These are phyloP conservation scores for Alternaria infectoria DNA, from an alignment of 2,329 filamentous ascomycete species.

Conservation along the genomic window DNA sequence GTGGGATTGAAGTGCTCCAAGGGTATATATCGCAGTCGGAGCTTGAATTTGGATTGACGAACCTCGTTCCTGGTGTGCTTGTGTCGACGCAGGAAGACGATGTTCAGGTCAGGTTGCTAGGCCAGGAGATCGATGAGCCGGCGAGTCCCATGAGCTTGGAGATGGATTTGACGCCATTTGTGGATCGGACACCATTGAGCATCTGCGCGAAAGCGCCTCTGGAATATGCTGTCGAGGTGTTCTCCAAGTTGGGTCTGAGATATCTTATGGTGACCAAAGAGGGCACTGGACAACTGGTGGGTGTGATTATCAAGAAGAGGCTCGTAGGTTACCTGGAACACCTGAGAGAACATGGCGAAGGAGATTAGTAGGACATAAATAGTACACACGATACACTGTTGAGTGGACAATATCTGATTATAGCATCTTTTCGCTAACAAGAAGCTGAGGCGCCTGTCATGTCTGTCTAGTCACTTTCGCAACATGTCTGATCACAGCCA, in stretches of 20 bases:
- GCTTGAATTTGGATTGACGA: constrained; percentile 57
- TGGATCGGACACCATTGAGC: constrained; percentile 61
- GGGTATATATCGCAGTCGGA: constrained; percentile 64
- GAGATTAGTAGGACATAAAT: background rate
- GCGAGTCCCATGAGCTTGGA: constrained; percentile 24
- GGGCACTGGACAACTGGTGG: constrained; percentile 57
- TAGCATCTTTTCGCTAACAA: constrained; percentile 46
- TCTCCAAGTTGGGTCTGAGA: constrained; percentile 62
- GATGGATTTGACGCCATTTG: constrained; percentile 57
- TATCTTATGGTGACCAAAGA: constrained; percentile 63
- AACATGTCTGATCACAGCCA: constrained; percentile 13
- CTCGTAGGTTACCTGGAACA: constrained; percentile 60
- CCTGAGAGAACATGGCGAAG: constrained; percentile 6
- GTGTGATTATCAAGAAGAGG: constrained; percentile 65
- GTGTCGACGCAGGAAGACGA: constrained; percentile 21
- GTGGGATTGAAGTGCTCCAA: constrained; percentile 52
- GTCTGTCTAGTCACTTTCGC: background rate
- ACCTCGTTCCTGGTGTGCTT: constrained; percentile 32
- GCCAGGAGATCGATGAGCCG: constrained; percentile 39
- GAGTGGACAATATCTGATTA: constrained; percentile 28
- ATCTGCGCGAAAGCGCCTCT: constrained; percentile 61
- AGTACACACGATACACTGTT: background rate
- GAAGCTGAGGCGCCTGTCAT: constrained; percentile 33
- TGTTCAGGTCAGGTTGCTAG: constrained; percentile 49
- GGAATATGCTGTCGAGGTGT: constrained; percentile 67